Conservation (phyloP, 257 asterid species). For the Voacanga thouarsii region DNA sequence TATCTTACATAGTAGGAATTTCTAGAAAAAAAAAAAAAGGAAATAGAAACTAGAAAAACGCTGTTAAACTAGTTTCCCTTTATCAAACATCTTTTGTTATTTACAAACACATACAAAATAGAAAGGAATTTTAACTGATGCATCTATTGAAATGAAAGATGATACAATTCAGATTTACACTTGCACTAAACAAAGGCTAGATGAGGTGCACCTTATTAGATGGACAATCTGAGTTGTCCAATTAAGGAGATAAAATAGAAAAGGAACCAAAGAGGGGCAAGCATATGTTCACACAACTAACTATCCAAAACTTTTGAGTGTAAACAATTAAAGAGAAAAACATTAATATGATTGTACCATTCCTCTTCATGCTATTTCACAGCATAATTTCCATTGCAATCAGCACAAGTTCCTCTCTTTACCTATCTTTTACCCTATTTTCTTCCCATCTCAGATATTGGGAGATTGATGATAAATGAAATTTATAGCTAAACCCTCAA, state of each 20-base stretch:
- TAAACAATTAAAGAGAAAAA: not conserved
- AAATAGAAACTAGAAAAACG: no score
- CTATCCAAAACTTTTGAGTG: not conserved
- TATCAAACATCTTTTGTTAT: no score
- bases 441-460: not conserved
- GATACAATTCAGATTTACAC: not conserved
- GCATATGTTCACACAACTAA: not conserved
- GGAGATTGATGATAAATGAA: not conserved
- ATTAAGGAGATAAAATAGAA: not conserved
- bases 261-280: not conserved
- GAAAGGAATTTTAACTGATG: no score
- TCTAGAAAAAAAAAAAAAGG: no score
- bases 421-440: not conserved
- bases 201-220: not conserved
- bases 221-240: not conserved
- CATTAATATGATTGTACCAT: not conserved
- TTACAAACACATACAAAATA: no score
- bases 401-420: not conserved
- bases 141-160: not conserved
- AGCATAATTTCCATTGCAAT: not conserved
- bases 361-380: not conserved
- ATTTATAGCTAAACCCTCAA: no score
- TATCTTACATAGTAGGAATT: no score
- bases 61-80: no score
- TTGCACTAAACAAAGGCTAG: not conserved